Percentiles rank a stretch among this genome's conserved stretches.
These are phyloP conservation scores for Xylariales sp. DNA, from an alignment of 2,329 filamentous ascomycete species.

Conservation along the genomic window DNA sequence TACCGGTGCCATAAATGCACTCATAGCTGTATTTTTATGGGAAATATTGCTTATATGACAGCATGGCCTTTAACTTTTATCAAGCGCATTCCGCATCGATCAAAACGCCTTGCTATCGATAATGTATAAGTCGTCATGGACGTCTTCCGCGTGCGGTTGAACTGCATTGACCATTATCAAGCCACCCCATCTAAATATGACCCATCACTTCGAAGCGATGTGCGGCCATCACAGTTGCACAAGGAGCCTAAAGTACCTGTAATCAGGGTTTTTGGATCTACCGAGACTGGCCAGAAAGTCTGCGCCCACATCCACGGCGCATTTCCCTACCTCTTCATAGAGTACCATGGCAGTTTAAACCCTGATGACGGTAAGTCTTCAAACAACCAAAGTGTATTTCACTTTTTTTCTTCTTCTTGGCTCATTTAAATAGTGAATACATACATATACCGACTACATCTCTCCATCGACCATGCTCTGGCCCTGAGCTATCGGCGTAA, in stretches of 20 bases:
- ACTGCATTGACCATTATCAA: slow-evolving; percentile 97
- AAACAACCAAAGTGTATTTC: slow-evolving; percentile 39
- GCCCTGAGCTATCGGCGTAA: slow-evolving; percentile 86
- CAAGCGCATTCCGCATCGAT: neutral
- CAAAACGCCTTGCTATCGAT: slow-evolving; percentile 7
- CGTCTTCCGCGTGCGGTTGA: slow-evolving; percentile 88
- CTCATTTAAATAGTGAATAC: slow-evolving; percentile 67
- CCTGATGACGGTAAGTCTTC: slow-evolving; percentile 71
- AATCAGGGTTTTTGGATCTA: slow-evolving; percentile 90
- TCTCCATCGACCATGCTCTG: slow-evolving; percentile 91
- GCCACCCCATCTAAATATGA: slow-evolving; percentile 82
- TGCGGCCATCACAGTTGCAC: slow-evolving; percentile 67
- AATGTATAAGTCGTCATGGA: slow-evolving; percentile 61
- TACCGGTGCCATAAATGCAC: neutral
- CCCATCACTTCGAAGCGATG: slow-evolving; percentile 77
- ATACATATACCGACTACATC: slow-evolving; percentile 81
- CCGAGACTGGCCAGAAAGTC: slow-evolving; percentile 94
- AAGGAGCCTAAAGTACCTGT: slow-evolving; percentile 83
- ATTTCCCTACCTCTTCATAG: slow-evolving; percentile 94
- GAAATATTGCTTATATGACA: neutral
- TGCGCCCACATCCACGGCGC: slow-evolving; percentile 96
- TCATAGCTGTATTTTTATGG: neutral
- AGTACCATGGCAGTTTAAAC: slow-evolving; percentile 78
- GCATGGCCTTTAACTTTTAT: slow-evolving; percentile 7
- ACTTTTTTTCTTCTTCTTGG: slow-evolving; percentile 30